Evolutionary conservation across 352 stramenopile species (phyloP).

Genomic region (Saprolegnia diclina): DNA sequence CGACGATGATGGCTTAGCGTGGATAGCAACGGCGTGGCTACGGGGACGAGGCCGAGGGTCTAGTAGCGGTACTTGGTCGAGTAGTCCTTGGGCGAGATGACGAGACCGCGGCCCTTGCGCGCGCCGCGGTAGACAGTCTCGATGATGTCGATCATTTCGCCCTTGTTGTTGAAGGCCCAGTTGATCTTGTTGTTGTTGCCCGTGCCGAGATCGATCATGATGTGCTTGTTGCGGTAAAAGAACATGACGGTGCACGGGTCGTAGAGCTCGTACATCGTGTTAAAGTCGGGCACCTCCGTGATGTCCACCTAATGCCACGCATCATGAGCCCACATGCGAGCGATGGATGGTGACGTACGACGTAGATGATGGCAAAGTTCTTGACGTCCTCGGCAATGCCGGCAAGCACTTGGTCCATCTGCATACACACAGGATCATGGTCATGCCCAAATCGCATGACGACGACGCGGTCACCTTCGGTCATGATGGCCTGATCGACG

Average conservation of each 20-base stretch:
- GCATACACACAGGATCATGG: constrained; percentile 97
- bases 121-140: constrained; percentile 98
- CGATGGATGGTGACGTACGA: constrained; percentile 61
- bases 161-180: constrained; percentile 96
- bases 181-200: constrained; percentile 99
- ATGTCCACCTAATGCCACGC: constrained; percentile 45
- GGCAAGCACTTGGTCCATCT: constrained; percentile 96
- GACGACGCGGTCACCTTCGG: constrained; percentile 96
- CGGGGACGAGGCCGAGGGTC: not conserved
- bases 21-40: not conserved
- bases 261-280: constrained; percentile 99
- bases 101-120: constrained; percentile 95
- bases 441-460: constrained; percentile 99
- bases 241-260: constrained; percentile 99
- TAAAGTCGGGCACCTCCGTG: constrained; percentile 97
- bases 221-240: constrained; percentile 99
- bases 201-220: constrained; percentile 99
- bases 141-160: constrained; percentile 99
- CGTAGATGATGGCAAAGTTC: constrained; percentile 98
- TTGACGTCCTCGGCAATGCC: constrained; percentile 98
- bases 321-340: not conserved
- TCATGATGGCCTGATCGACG: constrained; percentile 99
- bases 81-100: constrained; percentile 99
- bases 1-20: too few relatives aligned
- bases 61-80: constrained; percentile 99